These are phyloP conservation scores for Lepidium sativum DNA, from an alignment of 345 rosid species.

Conservation along the genomic window DNA sequence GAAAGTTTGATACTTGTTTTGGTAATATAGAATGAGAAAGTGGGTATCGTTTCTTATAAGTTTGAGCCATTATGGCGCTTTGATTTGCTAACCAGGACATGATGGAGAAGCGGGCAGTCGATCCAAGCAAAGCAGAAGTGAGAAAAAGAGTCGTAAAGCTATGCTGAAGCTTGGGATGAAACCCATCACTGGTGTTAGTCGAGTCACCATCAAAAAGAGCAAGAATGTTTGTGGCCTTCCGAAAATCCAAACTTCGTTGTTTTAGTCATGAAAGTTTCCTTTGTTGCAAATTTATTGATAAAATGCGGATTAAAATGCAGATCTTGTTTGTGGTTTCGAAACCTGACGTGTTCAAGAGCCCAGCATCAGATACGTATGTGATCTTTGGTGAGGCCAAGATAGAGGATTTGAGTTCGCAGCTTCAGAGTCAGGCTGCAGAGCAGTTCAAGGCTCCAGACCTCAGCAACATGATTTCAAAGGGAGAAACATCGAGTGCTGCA, in stretches of 20 bases:
- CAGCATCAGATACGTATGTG: conserved; percentile 72
- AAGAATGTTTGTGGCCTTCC: conserved; percentile 50
- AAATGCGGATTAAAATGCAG: conserved; percentile 27
- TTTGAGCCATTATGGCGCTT: neutral
- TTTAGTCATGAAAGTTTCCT: neutral
- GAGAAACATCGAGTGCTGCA: conserved; percentile 40
- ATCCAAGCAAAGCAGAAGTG: conserved; percentile 84
- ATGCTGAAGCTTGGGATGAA: conserved; percentile 93
- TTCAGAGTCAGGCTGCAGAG: conserved; percentile 80
- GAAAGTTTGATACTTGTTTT: neutral
- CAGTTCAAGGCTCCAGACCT: conserved; percentile 72
- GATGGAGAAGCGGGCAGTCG: conserved; percentile 54
- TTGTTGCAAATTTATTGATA: neutral
- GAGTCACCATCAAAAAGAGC: conserved; percentile 76
- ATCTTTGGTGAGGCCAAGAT: conserved; percentile 89
- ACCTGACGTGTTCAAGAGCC: conserved; percentile 90
- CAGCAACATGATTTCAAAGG: conserved; percentile 47
- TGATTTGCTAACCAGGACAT: conserved; percentile 20
- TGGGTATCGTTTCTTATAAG: neutral
- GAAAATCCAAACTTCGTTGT: neutral
- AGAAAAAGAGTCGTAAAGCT: conserved; percentile 83
- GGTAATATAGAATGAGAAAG: neutral
- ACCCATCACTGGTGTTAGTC: conserved; percentile 67
- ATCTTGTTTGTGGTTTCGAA: conserved; percentile 73
- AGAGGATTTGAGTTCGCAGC: conserved; percentile 82